Evolutionary conservation across 331 rosid species (phyloP).

Genomic region (Ulmus americana): DNA sequence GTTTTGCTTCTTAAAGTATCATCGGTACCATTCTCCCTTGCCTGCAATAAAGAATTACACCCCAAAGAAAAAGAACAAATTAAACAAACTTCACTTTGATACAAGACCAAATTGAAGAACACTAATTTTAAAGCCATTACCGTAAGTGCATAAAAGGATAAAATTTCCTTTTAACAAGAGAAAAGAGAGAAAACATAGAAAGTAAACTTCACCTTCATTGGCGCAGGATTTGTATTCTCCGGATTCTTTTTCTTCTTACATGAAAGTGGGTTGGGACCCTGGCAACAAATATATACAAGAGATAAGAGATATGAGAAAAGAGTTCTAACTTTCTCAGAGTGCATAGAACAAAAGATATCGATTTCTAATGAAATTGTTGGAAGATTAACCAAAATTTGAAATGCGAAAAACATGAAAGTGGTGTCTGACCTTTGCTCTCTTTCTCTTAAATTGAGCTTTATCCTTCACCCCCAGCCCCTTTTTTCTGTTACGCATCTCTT

Average conservation of each 20-base stretch:
- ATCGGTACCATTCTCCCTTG: slow-evolving; percentile 29
- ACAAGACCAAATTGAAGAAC: background rate
- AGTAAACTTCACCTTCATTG: slow-evolving; percentile 41
- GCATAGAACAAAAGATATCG: too few species aligned
- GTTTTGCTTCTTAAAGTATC: slow-evolving; percentile 27
- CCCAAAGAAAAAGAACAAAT: slow-evolving; percentile 7
- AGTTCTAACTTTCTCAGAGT: too few species aligned
- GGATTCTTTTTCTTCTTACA: slow-evolving; percentile 60
- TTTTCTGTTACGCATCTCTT: slow-evolving; percentile 20
- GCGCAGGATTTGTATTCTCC: slow-evolving; percentile 30
- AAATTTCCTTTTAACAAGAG: background rate
- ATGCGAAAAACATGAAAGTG: slow-evolving; percentile 4
- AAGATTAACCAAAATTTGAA: slow-evolving; percentile 4
- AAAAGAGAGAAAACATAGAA: background rate
- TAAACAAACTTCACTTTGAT: background rate
- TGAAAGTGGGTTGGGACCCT: slow-evolving; percentile 92
- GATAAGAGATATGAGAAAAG: background rate
- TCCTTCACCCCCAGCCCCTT: slow-evolving; percentile 39
- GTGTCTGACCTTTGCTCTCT: slow-evolving; percentile 64
- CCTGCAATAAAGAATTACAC: slow-evolving; percentile 25
- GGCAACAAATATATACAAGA: slow-evolving; percentile 17
- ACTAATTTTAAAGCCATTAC: background rate
- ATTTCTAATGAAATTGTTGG: too few species aligned
- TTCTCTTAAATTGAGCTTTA: slow-evolving; percentile 68
- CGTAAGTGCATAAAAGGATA: background rate